phyloP scores from a whole-genome alignment of 176 grass and related monocot species.

The Ananas comosus region DNA sequence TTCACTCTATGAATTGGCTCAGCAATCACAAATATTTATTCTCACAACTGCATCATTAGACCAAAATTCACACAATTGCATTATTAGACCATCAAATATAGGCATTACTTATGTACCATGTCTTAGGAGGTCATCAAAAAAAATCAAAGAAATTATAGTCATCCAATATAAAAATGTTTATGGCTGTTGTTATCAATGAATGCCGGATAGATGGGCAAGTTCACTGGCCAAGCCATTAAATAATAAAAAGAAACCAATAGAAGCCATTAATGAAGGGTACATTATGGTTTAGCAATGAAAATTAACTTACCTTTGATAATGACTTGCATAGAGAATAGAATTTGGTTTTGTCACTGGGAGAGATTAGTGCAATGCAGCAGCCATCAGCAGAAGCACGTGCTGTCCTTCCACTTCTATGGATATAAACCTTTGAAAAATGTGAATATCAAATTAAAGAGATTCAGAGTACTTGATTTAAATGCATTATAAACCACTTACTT shows the following conservation, averaged over 20 bases:
- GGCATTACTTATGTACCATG: too few relatives aligned
- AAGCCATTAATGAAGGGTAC: neutral
- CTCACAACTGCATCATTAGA: constrained; percentile 1
- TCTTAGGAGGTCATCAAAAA: too few relatives aligned
- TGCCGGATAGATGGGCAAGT: neutral
- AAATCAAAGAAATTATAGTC: too few relatives aligned
- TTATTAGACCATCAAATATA: too few relatives aligned
- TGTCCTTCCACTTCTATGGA: constrained; percentile 96
- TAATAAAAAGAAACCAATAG: neutral
- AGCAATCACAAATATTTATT: too few relatives aligned
- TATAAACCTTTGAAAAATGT: constrained; percentile 61
- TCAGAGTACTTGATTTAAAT: neutral
- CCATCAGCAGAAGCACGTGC: constrained; percentile 68
- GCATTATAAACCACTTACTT: constrained; percentile 41
- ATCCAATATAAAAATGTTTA: too few relatives aligned
- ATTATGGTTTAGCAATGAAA: constrained; percentile 1
- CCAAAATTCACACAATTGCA: constrained; percentile 3
- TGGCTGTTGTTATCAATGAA: too few relatives aligned
- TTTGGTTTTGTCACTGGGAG: constrained; percentile 68
- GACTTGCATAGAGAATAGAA: constrained; percentile 84
- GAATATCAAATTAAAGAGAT: constrained; percentile 14
- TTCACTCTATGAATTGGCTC: too few relatives aligned
- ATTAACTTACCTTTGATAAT: constrained; percentile 60
- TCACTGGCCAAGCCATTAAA: neutral
- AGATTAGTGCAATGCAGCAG: constrained; percentile 78